phyloP scores from a whole-genome alignment of 2,329 filamentous ascomycete genomes.

The Fusarium palustre region DNA sequence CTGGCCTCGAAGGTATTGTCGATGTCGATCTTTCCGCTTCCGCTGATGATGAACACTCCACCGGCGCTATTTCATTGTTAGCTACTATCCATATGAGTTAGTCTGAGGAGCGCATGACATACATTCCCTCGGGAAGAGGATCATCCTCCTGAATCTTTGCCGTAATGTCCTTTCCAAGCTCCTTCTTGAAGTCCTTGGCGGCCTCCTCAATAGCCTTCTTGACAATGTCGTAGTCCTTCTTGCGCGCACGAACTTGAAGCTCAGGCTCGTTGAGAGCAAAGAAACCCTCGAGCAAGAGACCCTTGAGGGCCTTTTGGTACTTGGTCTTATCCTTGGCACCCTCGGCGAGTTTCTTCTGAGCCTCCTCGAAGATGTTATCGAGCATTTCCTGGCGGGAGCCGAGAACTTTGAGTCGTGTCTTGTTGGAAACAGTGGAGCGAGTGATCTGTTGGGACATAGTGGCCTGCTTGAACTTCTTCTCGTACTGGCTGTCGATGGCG shows the following conservation, averaged over 20 bases:
- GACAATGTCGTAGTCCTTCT: slow-evolving; percentile 80
- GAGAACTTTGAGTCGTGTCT: slow-evolving; percentile 90
- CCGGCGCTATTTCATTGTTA: slow-evolving; percentile 72
- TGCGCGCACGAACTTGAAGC: slow-evolving; percentile 78
- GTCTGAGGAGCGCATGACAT: slow-evolving; percentile 58
- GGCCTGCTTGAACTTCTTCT: slow-evolving; percentile 99
- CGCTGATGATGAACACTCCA: slow-evolving; percentile 83
- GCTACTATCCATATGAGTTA: background rate
- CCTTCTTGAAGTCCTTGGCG: slow-evolving; percentile 84
- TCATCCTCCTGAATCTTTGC: slow-evolving; percentile 82
- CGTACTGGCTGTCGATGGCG: slow-evolving; percentile 90
- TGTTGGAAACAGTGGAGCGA: slow-evolving; percentile 94
- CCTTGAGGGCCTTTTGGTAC: slow-evolving; percentile 82
- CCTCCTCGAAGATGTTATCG: slow-evolving; percentile 87
- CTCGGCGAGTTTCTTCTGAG: slow-evolving; percentile 75
- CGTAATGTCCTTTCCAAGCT: slow-evolving; percentile 74
- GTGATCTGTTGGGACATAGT: slow-evolving; percentile 99
- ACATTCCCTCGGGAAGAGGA: slow-evolving; percentile 85
- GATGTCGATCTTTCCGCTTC: slow-evolving; percentile 93
- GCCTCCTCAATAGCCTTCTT: slow-evolving; percentile 84
- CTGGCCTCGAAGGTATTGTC: slow-evolving; percentile 98
- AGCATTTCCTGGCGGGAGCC: slow-evolving; percentile 89
- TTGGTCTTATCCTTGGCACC: slow-evolving; percentile 76
- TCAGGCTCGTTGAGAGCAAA: slow-evolving; percentile 88
- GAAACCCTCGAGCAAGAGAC: slow-evolving; percentile 87